Evolutionary conservation across 768 basidiomycete species (phyloP).

Genomic region (Suillus lakei): DNA sequence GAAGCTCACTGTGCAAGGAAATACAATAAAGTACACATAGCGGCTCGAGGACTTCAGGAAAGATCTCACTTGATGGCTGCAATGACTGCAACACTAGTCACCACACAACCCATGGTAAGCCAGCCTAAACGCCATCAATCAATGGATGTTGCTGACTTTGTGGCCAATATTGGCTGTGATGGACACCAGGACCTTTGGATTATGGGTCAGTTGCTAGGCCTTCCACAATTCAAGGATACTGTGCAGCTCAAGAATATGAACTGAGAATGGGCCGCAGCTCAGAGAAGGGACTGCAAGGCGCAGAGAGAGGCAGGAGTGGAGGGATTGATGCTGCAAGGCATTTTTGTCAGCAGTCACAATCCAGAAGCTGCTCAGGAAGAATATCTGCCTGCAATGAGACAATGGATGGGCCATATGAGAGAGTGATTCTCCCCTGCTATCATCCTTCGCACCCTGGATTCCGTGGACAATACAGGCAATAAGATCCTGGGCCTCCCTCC

Average conservation of each 20-base stretch:
- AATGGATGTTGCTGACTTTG: too few relatives aligned
- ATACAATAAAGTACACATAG: too few relatives aligned
- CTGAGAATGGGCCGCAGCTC: neutral
- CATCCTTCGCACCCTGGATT: constrained; percentile 12
- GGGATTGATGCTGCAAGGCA: too few relatives aligned
- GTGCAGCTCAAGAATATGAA: neutral
- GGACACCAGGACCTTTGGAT: neutral
- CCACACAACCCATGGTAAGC: neutral
- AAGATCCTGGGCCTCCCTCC: constrained; percentile 8
- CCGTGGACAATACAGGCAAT: neutral
- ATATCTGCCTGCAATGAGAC: neutral
- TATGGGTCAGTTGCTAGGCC: constrained; percentile 7
- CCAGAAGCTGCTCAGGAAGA: neutral
- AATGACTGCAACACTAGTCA: neutral
- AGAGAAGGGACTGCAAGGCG: neutral
- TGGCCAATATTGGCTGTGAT: too few relatives aligned
- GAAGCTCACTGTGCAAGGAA: too few relatives aligned
- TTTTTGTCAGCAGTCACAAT: too few relatives aligned
- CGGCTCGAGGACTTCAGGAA: neutral
- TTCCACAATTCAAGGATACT: neutral
- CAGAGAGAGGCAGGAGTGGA: too few relatives aligned
- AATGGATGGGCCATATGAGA: constrained; percentile 10
- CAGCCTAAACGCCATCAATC: too few relatives aligned
- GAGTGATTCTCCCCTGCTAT: constrained; percentile 9
- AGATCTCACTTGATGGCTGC: neutral